These are phyloP conservation scores for Stephania japonica DNA, from an alignment of 164 flowering plant genomes.

Conservation along the genomic window DNA sequence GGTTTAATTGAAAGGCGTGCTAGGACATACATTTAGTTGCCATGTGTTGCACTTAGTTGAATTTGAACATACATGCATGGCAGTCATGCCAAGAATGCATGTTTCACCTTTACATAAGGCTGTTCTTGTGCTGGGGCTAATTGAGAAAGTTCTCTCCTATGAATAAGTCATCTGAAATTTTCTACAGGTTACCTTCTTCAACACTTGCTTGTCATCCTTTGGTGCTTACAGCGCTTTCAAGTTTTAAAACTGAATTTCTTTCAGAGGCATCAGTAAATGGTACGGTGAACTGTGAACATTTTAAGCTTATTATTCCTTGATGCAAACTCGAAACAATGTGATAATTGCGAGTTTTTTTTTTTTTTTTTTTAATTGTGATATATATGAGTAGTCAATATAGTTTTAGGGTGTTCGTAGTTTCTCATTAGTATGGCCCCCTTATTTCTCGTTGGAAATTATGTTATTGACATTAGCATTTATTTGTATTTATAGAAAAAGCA, in stretches of 20 bases:
- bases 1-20: neutral
- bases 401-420: too few relatives aligned
- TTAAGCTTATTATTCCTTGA: neutral
- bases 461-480: too few relatives aligned
- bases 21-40: neutral
- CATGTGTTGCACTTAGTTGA: neutral
- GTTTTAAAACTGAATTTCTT: conserved; percentile 66
- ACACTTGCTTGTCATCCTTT: conserved; percentile 83
- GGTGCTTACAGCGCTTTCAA: conserved; percentile 82
- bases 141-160: neutral
- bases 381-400: too few relatives aligned
- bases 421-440: too few relatives aligned
- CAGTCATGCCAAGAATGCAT: neutral
- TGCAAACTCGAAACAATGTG: neutral
- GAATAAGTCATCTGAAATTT: neutral
- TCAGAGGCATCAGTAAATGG: conserved; percentile 97
- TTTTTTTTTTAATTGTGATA: too few relatives aligned
- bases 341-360: too few relatives aligned
- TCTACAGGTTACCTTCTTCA: conserved; percentile 73
- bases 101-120: neutral
- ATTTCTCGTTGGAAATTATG: too few relatives aligned
- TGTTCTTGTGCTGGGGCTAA: neutral
- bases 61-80: neutral
- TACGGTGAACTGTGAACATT: conserved; percentile 20
- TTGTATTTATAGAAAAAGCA: too few relatives aligned